Conservation (phyloP, 164 flowering plant species). For the Chloranthus sessilifolius region DNA sequence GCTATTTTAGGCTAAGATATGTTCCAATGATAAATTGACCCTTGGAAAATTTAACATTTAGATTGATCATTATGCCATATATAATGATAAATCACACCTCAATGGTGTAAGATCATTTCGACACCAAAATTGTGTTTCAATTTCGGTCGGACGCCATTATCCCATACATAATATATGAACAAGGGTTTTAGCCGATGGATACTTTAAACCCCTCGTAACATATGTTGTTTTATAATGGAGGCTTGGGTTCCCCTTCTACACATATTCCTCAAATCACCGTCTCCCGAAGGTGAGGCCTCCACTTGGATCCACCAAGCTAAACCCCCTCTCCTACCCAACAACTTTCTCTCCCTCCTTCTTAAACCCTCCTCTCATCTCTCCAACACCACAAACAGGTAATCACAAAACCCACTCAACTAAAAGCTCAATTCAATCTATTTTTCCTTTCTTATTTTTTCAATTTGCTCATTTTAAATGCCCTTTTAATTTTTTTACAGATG, state of each 20-base stretch:
- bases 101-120: too few species aligned
- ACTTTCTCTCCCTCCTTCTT: slow-evolving; percentile 56
- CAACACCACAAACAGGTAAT: slow-evolving; percentile 30
- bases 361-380: slow-evolving; percentile 25
- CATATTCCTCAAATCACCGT: slow-evolving; percentile 55
- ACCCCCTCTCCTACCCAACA: slow-evolving; percentile 24
- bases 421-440: background rate
- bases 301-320: slow-evolving; percentile 45
- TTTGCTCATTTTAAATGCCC: background rate
- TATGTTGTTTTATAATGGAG: too few species aligned
- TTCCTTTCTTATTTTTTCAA: background rate
- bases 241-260: slow-evolving; percentile 71
- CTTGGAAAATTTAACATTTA: too few species aligned
- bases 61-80: too few species aligned
- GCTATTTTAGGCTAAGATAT: too few species aligned
- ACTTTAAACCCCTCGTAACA: too few species aligned
- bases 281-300: slow-evolving; percentile 65
- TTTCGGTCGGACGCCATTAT: too few species aligned
- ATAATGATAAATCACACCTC: too few species aligned
- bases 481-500: slow-evolving; percentile 23
- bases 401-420: background rate
- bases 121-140: too few species aligned
- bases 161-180: too few species aligned
- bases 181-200: too few species aligned
- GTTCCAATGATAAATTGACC: too few species aligned